These are phyloP conservation scores for Solanum gracilifrons DNA, from an alignment of 257 asterid genomes.

Conservation along the genomic window DNA sequence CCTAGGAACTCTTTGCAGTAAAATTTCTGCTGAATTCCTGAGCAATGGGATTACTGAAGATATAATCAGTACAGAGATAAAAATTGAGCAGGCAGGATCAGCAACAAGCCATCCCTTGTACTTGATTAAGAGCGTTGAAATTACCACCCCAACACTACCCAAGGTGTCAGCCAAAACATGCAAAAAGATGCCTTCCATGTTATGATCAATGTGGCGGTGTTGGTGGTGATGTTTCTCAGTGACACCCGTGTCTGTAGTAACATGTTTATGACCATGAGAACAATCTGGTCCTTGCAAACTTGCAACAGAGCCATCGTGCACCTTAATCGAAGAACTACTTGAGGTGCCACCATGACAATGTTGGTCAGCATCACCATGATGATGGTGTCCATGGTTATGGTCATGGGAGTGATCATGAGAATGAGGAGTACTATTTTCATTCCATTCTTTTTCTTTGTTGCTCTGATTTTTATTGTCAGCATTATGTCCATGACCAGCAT, in stretches of 20 bases:
- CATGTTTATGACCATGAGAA: conserved; percentile 10
- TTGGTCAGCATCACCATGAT: conserved; percentile 3
- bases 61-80: conserved; percentile 69
- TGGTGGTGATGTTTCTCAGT: conserved; percentile 28
- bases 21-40: conserved; percentile 77
- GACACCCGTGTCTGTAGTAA: conserved; percentile 12
- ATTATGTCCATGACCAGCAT: conserved; percentile 1
- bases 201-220: conserved; percentile 91
- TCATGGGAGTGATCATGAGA: conserved; percentile 10
- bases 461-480: conserved; percentile 5
- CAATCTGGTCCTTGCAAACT: background rate
- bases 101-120: conserved; percentile 95
- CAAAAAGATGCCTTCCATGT: conserved; percentile 97
- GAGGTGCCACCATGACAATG: background rate
- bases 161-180: conserved; percentile 93
- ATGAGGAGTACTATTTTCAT: background rate
- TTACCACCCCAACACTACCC: conserved; percentile 94
- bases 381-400: conserved; percentile 7
- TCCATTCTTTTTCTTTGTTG: background rate
- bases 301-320: background rate
- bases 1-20: conserved; percentile 90
- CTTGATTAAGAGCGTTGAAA: conserved; percentile 78
- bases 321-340: background rate
- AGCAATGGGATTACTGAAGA: conserved; percentile 85
- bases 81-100: conserved; percentile 94